phyloP scores from a whole-genome alignment of 495 filamentous ascomycete species.

The Trichoderma virens region DNA sequence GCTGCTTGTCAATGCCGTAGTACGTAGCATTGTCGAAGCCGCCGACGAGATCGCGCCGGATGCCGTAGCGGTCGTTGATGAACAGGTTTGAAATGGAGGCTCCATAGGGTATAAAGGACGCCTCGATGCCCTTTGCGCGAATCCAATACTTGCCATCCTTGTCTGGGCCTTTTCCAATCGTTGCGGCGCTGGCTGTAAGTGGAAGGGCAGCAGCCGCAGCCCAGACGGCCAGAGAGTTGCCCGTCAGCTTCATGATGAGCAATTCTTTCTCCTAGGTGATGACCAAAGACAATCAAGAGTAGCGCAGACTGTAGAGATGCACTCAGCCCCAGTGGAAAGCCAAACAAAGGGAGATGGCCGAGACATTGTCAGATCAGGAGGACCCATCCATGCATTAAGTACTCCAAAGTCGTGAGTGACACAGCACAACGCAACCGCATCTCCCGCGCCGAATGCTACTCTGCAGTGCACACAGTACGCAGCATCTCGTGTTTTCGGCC shows the following conservation, averaged over 20 bases:
- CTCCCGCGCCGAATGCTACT: not conserved
- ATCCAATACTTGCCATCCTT: conserved; percentile 61
- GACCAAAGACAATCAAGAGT: not conserved
- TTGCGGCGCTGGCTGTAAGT: conserved; percentile 18
- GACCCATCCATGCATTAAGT: not conserved
- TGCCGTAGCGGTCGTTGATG: conserved; percentile 62
- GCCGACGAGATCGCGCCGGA: conserved; percentile 58
- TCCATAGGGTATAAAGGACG: conserved; percentile 70
- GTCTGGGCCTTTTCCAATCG: conserved; percentile 25
- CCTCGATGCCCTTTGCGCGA: conserved; percentile 60
- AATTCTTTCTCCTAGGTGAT: not conserved
- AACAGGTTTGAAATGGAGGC: conserved; percentile 68
- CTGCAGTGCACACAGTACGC: not conserved
- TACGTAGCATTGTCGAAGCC: conserved; percentile 73
- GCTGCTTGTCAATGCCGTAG: conserved; percentile 57
- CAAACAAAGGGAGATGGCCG: not conserved
- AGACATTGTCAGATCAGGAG: not conserved
- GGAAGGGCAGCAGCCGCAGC: conserved; percentile 14
- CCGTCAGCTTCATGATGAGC: conserved; percentile 1
- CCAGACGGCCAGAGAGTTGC: conserved; percentile 20
- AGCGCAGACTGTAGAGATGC: not conserved
- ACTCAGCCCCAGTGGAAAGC: not conserved
- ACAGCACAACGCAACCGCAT: not conserved
- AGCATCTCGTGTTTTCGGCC: not conserved
- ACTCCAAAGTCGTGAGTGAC: not conserved